Evolutionary conservation across 345 rosid genomes (phyloP).

Genomic region (Eucalyptus rudis): DNA sequence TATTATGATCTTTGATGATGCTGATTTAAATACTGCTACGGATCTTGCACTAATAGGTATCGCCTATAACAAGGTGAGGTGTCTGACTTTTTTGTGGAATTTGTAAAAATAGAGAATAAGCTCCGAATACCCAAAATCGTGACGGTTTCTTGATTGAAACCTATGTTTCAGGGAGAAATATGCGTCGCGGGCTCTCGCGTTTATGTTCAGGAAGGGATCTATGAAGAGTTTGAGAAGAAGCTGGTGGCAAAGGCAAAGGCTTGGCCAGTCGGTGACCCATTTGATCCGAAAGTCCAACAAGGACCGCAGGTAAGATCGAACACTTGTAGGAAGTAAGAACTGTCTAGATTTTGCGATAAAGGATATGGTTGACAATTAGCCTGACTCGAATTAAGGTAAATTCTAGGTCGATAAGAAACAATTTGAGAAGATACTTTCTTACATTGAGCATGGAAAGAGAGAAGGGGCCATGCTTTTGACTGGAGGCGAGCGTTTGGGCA

Average conservation of each 20-base stretch:
- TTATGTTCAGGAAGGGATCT: constrained; percentile 71
- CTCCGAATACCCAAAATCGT: background rate
- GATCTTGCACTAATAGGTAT: constrained; percentile 43
- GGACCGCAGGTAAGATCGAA: constrained; percentile 68
- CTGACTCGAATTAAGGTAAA: background rate
- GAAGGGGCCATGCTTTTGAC: constrained; percentile 58
- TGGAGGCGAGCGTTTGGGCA: constrained; percentile 38
- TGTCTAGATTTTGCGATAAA: background rate
- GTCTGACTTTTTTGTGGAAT: background rate
- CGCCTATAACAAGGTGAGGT: constrained; percentile 32
- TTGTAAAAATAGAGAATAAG: background rate
- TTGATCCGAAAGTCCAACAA: constrained; percentile 24
- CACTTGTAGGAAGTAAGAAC: background rate
- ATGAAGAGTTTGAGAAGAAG: constrained; percentile 38
- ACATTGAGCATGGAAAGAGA: constrained; percentile 53
- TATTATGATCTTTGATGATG: constrained; percentile 65
- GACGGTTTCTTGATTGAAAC: background rate
- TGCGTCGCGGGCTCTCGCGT: constrained; percentile 74
- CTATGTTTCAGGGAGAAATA: constrained; percentile 43
- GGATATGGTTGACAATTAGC: background rate
- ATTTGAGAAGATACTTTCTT: constrained; percentile 38
- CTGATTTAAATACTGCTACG: constrained; percentile 43
- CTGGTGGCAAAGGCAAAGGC: constrained; percentile 39
- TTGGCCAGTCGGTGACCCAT: constrained; percentile 66
- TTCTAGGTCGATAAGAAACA: constrained; percentile 41